Base-by-base conservation (phyloP, 768 basidiomycete species). In the Boletus rufocinnamomeus region DNA sequence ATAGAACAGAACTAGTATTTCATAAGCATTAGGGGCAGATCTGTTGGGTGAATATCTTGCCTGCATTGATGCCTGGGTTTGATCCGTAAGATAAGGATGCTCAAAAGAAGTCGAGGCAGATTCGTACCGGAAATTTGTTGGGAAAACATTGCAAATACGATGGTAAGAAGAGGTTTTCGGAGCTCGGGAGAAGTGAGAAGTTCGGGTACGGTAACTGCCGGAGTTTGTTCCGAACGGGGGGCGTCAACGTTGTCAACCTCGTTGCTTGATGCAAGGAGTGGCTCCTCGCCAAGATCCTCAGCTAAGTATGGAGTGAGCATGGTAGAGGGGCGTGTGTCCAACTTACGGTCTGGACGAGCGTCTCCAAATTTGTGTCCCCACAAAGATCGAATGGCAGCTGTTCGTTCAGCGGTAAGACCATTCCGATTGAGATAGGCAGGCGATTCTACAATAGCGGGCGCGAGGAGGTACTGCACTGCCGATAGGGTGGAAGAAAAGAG, bases 1-100 rank as follows among this genome's bases (percentile, higher is more conserved):
- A 75, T 95, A 96, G 72, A 94, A 96, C 54, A 96, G 79, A 28
- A 96, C 94, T 88, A 69, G 28, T 30, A 57, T 32, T 30, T 25
- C 25, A 53, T 62, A 57, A 57, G 53, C 38, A 49, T 21, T 16
- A 51, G 11, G 30, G 9, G 28, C 6, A 25, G 50, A 23, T 34
- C 44, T 59, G 38, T 44, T 21, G 21, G 23, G 50, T 5, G 30
- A 49, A 41, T n/a, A 27, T 46, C 64, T 64, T 62, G 84, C 87
- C 82, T 67, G 88, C 89, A 70, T 91, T 93, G 67, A 92, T 87
- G 19, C 91, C 90, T 89, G 54, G 50, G 11, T 7, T 46, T 35
- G 51, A 55, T 54, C 32, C 14, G 50, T 63, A 3, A 68, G 55
- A 58, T 34, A 25, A 23, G 23, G 44, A 40, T 19, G 17, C 8